These are phyloP conservation scores for Malassezia slooffiae DNA, from an alignment of 1,284 basidiomycete species.

Conservation along the genomic window DNA sequence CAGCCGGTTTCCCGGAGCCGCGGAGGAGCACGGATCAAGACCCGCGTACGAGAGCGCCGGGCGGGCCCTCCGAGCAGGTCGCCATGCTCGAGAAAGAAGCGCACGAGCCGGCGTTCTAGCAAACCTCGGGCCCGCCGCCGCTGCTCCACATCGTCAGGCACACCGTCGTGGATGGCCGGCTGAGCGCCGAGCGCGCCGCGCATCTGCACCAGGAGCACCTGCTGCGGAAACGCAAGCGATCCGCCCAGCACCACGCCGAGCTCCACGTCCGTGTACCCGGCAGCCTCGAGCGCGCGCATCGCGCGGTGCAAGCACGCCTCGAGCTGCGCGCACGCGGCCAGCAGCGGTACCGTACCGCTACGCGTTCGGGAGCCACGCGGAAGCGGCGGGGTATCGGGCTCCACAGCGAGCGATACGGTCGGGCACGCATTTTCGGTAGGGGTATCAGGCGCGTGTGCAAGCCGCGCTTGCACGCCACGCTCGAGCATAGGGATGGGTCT, in stretches of 20 bases:
- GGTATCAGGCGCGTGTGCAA: too few relatives aligned
- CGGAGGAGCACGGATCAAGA: slow-evolving; percentile 21
- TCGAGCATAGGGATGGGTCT: neutral
- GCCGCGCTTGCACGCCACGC: slow-evolving; percentile 1
- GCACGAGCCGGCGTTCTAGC: slow-evolving; percentile 28
- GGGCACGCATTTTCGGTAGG: too few relatives aligned
- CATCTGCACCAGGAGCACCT: neutral
- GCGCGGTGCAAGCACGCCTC: neutral
- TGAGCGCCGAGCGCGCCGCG: neutral
- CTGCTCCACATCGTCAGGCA: neutral
- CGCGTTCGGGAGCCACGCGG: slow-evolving; percentile 8
- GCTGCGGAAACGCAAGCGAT: slow-evolving; percentile 7
- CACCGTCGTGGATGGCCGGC: neutral
- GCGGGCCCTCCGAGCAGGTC: slow-evolving; percentile 8
- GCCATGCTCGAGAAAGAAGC: slow-evolving; percentile 18
- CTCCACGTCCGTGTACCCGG: neutral
- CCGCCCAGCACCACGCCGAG: slow-evolving; percentile 7
- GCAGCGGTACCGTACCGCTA: neutral
- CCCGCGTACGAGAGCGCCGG: slow-evolving; percentile 16
- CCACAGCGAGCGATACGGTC: too few relatives aligned
- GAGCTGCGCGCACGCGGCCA: neutral
- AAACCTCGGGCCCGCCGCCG: neutral
- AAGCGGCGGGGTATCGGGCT: slow-evolving; percentile 11
- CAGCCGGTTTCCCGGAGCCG: slow-evolving; percentile 23
- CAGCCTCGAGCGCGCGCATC: neutral